These are phyloP conservation scores for Croton laevigatus DNA, from an alignment of 441 rosid species.

Conservation along the genomic window DNA sequence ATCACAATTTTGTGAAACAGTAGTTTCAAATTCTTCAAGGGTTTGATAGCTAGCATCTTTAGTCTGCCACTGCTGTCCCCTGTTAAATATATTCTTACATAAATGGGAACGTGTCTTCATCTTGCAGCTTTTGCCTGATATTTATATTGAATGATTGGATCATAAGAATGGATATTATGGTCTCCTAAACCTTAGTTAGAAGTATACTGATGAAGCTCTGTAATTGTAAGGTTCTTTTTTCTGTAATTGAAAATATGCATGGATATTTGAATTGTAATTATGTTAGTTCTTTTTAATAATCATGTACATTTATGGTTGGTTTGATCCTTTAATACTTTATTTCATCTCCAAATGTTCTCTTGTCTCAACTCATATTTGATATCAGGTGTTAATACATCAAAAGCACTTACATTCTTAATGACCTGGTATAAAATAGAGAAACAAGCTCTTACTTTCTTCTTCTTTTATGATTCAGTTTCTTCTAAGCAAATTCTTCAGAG, in stretches of 20 bases:
- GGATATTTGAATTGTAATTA: not conserved
- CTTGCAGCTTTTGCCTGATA: not conserved
- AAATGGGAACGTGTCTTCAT: not conserved
- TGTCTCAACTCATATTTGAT: not conserved
- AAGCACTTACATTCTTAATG: conserved; percentile 3
- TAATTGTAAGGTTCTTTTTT: not conserved
- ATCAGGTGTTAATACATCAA: not conserved
- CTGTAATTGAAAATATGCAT: not conserved
- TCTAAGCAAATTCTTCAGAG: conserved; percentile 66
- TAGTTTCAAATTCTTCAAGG: not conserved
- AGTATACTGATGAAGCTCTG: not conserved
- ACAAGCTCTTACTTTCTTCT: conserved; percentile 12
- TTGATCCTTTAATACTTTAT: not conserved
- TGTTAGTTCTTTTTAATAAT: not conserved
- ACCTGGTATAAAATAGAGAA: not conserved
- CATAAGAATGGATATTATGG: not conserved
- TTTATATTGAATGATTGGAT: not conserved
- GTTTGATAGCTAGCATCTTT: not conserved
- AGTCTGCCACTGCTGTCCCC: not conserved
- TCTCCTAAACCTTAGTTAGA: not conserved
- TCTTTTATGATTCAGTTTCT: conserved; percentile 52
- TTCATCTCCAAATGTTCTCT: not conserved
- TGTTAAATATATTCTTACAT: not conserved
- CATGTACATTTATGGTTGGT: not conserved
- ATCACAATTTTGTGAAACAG: too few relatives aligned